Base-by-base conservation (phyloP, 1,284 basidiomycete genomes). In the Cystobasidium sp. region DNA sequence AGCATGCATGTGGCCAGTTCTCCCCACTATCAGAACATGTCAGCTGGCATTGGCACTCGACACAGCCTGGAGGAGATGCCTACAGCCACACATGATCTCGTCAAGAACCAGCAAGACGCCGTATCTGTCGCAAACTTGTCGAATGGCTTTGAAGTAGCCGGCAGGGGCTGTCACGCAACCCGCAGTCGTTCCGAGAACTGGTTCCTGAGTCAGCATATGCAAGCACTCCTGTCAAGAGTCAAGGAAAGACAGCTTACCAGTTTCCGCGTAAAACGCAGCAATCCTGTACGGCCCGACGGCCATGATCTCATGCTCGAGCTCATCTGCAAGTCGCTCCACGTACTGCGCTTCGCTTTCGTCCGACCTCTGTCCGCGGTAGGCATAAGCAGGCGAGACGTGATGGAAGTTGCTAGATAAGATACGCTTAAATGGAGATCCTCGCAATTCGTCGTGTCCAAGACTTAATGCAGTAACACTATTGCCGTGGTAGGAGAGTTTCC, bases 81-180 rank as follows among this genome's bases (percentile, higher is more conserved):
- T 63, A 63, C 61, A 63, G 43, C 92, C 92, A 79, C 89, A 89
- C 93, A 90, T 90, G 76, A 90, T 87, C 83, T 94, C 92, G 80
- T 94, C 92, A 52, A 93, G 86, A 58, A 93, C 91, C 81, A 94
- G 89, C 20, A 94, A 82, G 0, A 90, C 91, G 6, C 90, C 92
- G 77, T 93, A 90, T 80, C 90, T 91, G 69, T 92, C 87, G 79
- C 92, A 93, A 18, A 94, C 90, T 6, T 87, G 87, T 79, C 91
- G 91, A 87, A 94, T 91, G 5, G 90, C 90, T 81, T 74, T 49
- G 68, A 83, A 78, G 76, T 83, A 83, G 1, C 82, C 82, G 3
- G 80, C 78, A 0, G 80, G 75, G 39, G 80, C 77, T 5, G 77
- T 75, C 2, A 81, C 76, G 61, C 78, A 80, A 41, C 92, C 93